These are phyloP conservation scores for Candida maris DNA, from an alignment of 805 yeast species.

Conservation along the genomic window DNA sequence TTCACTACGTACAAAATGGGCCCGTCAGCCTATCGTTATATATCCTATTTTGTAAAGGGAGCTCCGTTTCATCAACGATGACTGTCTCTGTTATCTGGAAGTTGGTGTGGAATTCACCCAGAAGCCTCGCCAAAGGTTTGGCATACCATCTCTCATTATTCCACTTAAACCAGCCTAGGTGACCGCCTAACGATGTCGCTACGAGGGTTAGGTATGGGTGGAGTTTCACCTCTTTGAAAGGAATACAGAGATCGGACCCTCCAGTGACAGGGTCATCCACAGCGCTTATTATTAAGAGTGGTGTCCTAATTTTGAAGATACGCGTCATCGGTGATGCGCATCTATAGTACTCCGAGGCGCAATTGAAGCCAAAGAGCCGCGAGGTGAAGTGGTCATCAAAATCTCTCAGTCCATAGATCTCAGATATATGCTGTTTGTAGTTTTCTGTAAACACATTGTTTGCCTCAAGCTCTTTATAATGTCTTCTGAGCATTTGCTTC, in stretches of 20 bases:
- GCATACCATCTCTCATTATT: slow-evolving; percentile 66
- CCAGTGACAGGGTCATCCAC: slow-evolving; percentile 75
- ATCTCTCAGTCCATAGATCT: slow-evolving; percentile 38
- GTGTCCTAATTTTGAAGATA: slow-evolving; percentile 52
- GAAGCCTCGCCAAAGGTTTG: slow-evolving; percentile 43
- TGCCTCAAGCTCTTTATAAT: slow-evolving; percentile 36
- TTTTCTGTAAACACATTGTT: slow-evolving; percentile 23
- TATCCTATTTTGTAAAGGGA: slow-evolving; percentile 14
- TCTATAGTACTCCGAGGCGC: slow-evolving; percentile 63
- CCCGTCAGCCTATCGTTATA: slow-evolving; percentile 18
- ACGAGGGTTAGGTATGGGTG: slow-evolving; percentile 62
- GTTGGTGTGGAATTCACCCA: slow-evolving; percentile 19
- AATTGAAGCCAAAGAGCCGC: slow-evolving; percentile 59
- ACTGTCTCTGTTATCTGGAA: slow-evolving; percentile 4
- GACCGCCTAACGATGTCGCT: slow-evolving; percentile 72
- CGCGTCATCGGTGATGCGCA: slow-evolving; percentile 55
- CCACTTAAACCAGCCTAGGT: slow-evolving; percentile 70
- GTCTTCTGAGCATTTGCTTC: slow-evolving; percentile 38
- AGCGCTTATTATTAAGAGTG: slow-evolving; percentile 60
- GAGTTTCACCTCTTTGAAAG: slow-evolving; percentile 42
- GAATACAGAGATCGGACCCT: slow-evolving; percentile 38
- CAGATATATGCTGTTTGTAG: slow-evolving; percentile 18
- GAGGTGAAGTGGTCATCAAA: slow-evolving; percentile 69
- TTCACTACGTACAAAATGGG: slow-evolving; percentile 4
- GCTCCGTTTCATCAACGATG: slow-evolving; percentile 5